phyloP scores from a whole-genome alignment of 768 basidiomycete species.

The Mrakia frigida region DNA sequence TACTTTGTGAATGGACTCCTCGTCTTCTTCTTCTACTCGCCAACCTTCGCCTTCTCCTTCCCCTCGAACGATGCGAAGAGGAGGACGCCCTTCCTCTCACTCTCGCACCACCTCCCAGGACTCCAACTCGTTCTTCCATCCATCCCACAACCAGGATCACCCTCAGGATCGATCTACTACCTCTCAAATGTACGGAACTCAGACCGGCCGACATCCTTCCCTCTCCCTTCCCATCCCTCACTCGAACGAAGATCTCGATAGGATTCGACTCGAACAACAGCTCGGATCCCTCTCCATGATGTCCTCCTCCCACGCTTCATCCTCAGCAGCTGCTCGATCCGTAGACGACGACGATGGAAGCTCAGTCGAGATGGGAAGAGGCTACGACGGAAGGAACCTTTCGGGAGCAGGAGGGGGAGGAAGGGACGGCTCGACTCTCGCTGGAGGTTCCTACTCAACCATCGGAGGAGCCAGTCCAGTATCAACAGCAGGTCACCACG shows the following conservation, averaged over 20 bases:
- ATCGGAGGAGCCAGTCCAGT: constrained; percentile 39
- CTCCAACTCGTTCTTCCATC: constrained; percentile 18
- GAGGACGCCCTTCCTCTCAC: not conserved
- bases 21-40: constrained; percentile 26
- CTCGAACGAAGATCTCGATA: constrained; percentile 30
- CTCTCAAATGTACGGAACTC: not conserved
- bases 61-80: constrained; percentile 29
- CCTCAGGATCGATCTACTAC: not conserved
- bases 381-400: constrained; percentile 14
- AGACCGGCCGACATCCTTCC: not conserved
- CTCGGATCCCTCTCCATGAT: constrained; percentile 24
- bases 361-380: constrained; percentile 30
- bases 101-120: not conserved
- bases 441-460: constrained; percentile 13
- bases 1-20: constrained; percentile 9
- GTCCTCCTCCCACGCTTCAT: constrained; percentile 31
- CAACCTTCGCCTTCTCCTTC: constrained; percentile 30
- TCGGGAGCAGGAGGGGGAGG: constrained; percentile 4
- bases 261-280: constrained; percentile 24
- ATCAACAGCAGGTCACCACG: constrained; percentile 84
- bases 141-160: constrained; percentile 1
- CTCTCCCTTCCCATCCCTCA: constrained; percentile 29
- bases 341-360: constrained; percentile 22
- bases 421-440: constrained; percentile 3
- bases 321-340: constrained; percentile 15